Evolutionary conservation across 2,329 filamentous ascomycete genomes (phyloP), one percentile per base, ranked within the genome.

Genomic region (Trichoderma aggressivum): DNA sequence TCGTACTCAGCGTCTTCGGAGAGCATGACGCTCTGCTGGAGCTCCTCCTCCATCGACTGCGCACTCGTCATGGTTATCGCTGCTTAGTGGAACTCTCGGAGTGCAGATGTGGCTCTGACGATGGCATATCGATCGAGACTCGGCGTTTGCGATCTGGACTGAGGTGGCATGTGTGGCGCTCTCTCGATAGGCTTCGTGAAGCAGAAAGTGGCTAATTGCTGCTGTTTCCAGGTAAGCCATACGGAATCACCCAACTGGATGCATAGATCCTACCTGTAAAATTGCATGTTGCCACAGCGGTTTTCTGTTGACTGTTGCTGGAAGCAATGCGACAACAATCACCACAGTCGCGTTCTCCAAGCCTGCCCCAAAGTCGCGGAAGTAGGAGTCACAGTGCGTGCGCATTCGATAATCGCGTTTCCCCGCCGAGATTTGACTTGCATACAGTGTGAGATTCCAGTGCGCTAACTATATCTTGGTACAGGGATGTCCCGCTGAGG

Each of bases 21-120:
- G 70, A 85, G 81, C 74, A 86, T 80, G 56, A 84, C 84, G 77
- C 86, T 88, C 75, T 87, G 85, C 75, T 88, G 87, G 70, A 88
- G 81, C 78, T 88, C 85, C 72, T 89, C 86, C 77, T 88, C 84
- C 80, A 87, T 88, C 63, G 84, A 81, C 75, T 87, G 86, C 70
- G 84, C 82, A 75, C 83, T 87, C 66, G 84, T 79, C 85, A 87
- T 87, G 60, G 74, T 80, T 75, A 75, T 75, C 74, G 73, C 74
- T 75, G 74, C 75, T 74, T 76, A 74, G 73, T 72, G 71, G 73
- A 72, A 74, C 74, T 71, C 71, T 68, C 72, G 62, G 28, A 60
- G 65, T 70, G 70, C 70, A 72, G 53, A 67, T 66, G 39, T 70
- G 53, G 64, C 55, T 64, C 67, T 75, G 70, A 67, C 60, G 36